phyloP scores from a whole-genome alignment of 2,329 filamentous ascomycete genomes.

The Didymella pinodella region DNA sequence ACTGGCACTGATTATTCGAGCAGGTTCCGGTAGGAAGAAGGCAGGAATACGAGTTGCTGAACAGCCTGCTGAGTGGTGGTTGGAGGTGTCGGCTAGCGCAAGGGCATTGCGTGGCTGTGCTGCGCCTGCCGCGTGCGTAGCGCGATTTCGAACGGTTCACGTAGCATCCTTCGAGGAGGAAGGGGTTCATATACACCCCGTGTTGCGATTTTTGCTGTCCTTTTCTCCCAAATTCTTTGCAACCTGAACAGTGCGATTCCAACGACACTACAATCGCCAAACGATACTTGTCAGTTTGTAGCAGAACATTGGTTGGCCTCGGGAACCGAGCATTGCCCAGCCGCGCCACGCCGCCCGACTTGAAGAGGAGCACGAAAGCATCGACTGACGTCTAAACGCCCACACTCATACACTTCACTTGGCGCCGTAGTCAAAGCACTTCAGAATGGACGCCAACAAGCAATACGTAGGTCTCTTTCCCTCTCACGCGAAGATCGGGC shows the following conservation, averaged over 20 bases:
- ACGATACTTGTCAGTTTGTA: not conserved
- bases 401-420: conserved; percentile 20
- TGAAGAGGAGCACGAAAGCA: not conserved
- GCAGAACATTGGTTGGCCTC: conserved; percentile 3
- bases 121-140: conserved; percentile 2
- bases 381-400: conserved; percentile 15
- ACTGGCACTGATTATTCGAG: no score
- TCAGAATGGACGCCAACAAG: conserved; percentile 25
- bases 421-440: not conserved
- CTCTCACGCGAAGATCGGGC: not conserved
- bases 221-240: not conserved
- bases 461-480: conserved; percentile 41
- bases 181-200: conserved; percentile 2
- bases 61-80: not conserved
- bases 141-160: conserved; percentile 4
- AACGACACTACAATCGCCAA: not conserved
- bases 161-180: conserved; percentile 14
- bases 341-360: conserved; percentile 26
- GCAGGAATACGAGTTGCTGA: not conserved
- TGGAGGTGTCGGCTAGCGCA: not conserved
- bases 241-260: not conserved
- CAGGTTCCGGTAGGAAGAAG: no score
- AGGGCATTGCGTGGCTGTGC: conserved; percentile 2
- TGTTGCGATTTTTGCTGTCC: not conserved
- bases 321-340: conserved; percentile 29